A percentile compares a stretch with the other conserved stretches of the same genome.
Conservation (phyloP, 1,284 basidiomycete species). For the Sanghuangporus weigelae region DNA sequence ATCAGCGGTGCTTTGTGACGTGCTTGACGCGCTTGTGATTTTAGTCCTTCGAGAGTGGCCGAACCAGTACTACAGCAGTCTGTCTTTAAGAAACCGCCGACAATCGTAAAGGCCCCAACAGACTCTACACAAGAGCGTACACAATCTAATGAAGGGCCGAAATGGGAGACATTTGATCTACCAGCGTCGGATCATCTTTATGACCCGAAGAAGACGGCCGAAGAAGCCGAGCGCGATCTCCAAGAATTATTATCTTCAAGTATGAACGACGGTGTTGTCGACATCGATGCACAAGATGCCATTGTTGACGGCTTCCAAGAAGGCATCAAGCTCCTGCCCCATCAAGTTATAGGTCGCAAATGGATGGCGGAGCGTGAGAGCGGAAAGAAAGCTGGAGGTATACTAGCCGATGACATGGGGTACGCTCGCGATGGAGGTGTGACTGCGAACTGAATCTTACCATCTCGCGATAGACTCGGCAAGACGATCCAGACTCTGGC, state of each 20-base stretch:
- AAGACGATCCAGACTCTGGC: constrained; percentile 92
- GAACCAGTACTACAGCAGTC: neutral
- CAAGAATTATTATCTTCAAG: constrained; percentile 32
- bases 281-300: constrained; percentile 60
- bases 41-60: neutral
- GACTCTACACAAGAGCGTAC: neutral
- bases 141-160: constrained; percentile 9
- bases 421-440: constrained; percentile 26
- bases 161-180: constrained; percentile 29
- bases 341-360: constrained; percentile 78
- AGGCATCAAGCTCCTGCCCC: constrained; percentile 70
- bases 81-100: constrained; percentile 3
- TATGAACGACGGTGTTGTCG: constrained; percentile 44
- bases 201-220: constrained; percentile 35
- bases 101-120: constrained; percentile 2
- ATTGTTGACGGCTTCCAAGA: constrained; percentile 70
- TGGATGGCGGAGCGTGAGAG: constrained; percentile 89
- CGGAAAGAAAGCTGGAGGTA: constrained; percentile 78
- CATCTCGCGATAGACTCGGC: constrained; percentile 50
- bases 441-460: neutral
- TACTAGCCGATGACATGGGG: constrained; percentile 93
- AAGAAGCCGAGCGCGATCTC: constrained; percentile 48
- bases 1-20: too few species aligned
- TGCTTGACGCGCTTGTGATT: neutral
- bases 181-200: constrained; percentile 29